Percentiles rank a stretch among this genome's conserved stretches.
Evolutionary conservation across 352 stramenopile species (phyloP).

Genomic region (Phytophthora vignae): DNA sequence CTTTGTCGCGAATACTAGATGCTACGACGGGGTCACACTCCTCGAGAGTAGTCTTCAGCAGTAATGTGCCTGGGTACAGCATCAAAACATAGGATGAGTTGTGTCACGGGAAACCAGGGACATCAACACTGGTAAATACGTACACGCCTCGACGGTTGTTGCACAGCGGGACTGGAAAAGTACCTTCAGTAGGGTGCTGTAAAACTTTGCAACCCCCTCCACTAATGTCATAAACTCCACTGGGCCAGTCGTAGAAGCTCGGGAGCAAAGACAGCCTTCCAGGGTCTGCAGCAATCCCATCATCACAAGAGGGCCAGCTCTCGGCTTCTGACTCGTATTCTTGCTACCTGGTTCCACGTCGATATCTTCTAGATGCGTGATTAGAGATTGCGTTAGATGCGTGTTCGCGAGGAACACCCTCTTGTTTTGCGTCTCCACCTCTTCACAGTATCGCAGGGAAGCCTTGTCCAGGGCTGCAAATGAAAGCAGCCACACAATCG

Average conservation of each 20-base stretch:
- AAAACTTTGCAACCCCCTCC: conserved; percentile 75
- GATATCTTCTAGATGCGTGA: conserved; percentile 67
- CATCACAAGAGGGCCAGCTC: conserved; percentile 80
- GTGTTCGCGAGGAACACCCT: conserved; percentile 76
- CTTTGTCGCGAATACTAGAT: conserved; percentile 90
- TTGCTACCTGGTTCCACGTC: conserved; percentile 47
- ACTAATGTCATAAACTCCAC: conserved; percentile 75
- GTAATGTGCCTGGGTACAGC: conserved; percentile 71
- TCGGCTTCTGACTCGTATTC: conserved; percentile 16
- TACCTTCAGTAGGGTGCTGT: conserved; percentile 84
- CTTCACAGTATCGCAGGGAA: conserved; percentile 70
- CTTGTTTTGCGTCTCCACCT: conserved; percentile 83
- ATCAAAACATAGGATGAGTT: conserved; percentile 2
- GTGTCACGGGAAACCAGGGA: neutral
- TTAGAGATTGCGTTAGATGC: conserved; percentile 70
- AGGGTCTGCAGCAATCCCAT: conserved; percentile 93
- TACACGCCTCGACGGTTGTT: conserved; percentile 85
- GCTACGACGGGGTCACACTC: conserved; percentile 87
- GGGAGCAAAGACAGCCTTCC: conserved; percentile 91
- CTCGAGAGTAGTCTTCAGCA: conserved; percentile 93
- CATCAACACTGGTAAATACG: conserved; percentile 20
- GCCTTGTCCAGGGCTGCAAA: conserved; percentile 50
- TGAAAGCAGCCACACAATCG: conserved; percentile 16
- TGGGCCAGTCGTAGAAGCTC: conserved; percentile 83
- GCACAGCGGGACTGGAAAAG: conserved; percentile 92